phyloP scores from a whole-genome alignment of 2,329 filamentous ascomycete species.

The Colletotrichum echinochloae region DNA sequence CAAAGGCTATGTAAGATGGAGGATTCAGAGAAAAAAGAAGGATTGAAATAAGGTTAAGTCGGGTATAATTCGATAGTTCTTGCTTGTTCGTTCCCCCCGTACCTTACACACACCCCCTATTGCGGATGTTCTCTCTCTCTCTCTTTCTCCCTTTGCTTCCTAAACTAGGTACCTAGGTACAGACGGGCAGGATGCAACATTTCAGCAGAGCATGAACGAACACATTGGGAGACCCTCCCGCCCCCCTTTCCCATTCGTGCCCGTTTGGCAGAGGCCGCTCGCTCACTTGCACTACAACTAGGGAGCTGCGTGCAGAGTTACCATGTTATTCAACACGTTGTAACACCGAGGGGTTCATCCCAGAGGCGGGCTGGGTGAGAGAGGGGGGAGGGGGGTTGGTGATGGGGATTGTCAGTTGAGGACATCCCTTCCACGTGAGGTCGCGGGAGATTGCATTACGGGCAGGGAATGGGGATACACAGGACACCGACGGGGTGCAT shows the following conservation, averaged over 20 bases:
- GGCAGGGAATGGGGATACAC: not conserved
- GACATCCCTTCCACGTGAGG: conserved; percentile 16
- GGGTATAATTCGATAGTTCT: not conserved
- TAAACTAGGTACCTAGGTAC: not conserved
- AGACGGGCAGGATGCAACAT: not conserved
- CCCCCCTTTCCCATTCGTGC: conserved; percentile 17
- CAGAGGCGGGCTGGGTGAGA: not conserved
- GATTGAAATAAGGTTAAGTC: not conserved
- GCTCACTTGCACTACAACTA: too few relatives aligned
- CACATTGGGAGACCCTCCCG: not conserved
- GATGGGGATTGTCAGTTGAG: conserved; percentile 4
- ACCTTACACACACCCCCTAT: too few relatives aligned
- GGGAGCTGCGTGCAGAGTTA: too few relatives aligned
- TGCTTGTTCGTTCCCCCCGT: not conserved
- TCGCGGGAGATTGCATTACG: conserved; percentile 16
- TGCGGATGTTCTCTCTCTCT: not conserved
- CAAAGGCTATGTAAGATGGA: not conserved
- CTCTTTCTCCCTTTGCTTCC: not conserved
- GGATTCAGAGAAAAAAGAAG: not conserved
- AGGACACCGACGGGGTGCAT: not conserved
- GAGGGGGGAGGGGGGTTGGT: not conserved
- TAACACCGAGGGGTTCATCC: conserved; percentile 20
- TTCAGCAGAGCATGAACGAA: conserved; percentile 2
- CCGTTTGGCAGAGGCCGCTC: too few relatives aligned
- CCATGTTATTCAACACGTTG: not conserved